These are phyloP conservation scores for Kwoniella bestiolae DNA, from an alignment of 768 basidiomycete species.

Conservation along the genomic window DNA sequence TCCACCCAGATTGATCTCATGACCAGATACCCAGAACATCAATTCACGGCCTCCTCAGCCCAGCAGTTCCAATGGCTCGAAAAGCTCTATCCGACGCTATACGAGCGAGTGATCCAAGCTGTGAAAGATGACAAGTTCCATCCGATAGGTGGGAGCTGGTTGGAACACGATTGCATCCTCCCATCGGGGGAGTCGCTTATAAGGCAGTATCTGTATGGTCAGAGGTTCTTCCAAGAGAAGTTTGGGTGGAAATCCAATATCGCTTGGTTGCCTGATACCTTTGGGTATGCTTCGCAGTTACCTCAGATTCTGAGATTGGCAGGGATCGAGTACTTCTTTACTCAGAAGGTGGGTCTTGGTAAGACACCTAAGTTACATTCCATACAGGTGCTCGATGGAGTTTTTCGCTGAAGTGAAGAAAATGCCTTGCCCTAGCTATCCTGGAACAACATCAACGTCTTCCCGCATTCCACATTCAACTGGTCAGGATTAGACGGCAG, in stretches of 20 bases:
- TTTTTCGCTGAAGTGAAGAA: too few relatives aligned
- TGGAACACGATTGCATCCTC: slow-evolving; percentile 70
- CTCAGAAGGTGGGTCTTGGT: slow-evolving; percentile 71
- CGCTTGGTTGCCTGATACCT: slow-evolving; percentile 51
- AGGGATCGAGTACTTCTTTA: slow-evolving; percentile 93
- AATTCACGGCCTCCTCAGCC: slow-evolving; percentile 66
- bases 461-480: slow-evolving; percentile 95
- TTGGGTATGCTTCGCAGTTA: slow-evolving; percentile 76
- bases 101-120: slow-evolving; percentile 73
- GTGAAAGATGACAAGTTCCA: slow-evolving; percentile 75
- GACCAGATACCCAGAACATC: slow-evolving; percentile 91
- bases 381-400: too few relatives aligned
- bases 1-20: slow-evolving; percentile 91
- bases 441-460: slow-evolving; percentile 67
- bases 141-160: slow-evolving; percentile 88
- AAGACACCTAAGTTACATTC: too few relatives aligned
- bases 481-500: slow-evolving; percentile 81
- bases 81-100: slow-evolving; percentile 75
- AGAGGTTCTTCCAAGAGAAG: slow-evolving; percentile 72
- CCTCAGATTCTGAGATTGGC: slow-evolving; percentile 77
- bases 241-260: slow-evolving; percentile 57
- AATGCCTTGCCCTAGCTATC: too few relatives aligned
- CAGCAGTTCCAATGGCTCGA: slow-evolving; percentile 96
- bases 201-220: slow-evolving; percentile 85
- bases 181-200: slow-evolving; percentile 88